Evolutionary conservation across 2,329 filamentous ascomycete species (phyloP), one percentile per base, ranked within the genome.

Genomic region (Achaetomium macrosporum): DNA sequence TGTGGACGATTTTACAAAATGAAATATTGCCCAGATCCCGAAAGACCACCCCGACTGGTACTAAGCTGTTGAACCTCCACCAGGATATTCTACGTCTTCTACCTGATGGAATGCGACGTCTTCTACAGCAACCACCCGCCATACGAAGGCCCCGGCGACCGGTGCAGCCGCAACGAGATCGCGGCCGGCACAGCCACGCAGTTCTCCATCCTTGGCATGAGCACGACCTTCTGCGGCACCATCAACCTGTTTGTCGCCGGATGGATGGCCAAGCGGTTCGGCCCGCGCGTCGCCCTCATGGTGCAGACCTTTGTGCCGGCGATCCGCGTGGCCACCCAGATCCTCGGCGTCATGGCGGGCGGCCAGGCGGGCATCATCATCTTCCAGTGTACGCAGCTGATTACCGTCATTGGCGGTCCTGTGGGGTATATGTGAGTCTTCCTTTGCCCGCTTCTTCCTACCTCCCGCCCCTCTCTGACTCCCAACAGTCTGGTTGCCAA

Each of bases 61-160:
- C 5, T 43, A n/a, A 47, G 39, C 39, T 12, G 4, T 7, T 10
- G 5, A 37, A 16, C 29, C 39, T 79, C 70, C 56, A 77, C 74
- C 41, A 71, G 69, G 8, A 72, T 73, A 2, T 73, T 83, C 56
- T 82, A 83, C 74, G 82, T 84, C 20, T 87, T 88, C 60, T 82
- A 83, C 53, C 64, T 86, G 1, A 88, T 88, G 84, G 82, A 81
- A 46, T 89, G 85, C 67, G 82, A 88, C 50, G 76, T 78, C 47
- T 89, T 82, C 65, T 89, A 88, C 67, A 70, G 74, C 35, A 71
- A 71, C 2, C 78, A 87, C 61, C 73, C 77, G 12, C 73, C 76
- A 0, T 78, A 71, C 46, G 59, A 68, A 10, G 75, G 73, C 1
- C 61, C 66, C 4, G 72, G 72, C 4, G 78, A 83, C 54, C 73